Evolutionary conservation across 1,284 basidiomycete genomes (phyloP).

Genomic region (Phlebopus sp.): DNA sequence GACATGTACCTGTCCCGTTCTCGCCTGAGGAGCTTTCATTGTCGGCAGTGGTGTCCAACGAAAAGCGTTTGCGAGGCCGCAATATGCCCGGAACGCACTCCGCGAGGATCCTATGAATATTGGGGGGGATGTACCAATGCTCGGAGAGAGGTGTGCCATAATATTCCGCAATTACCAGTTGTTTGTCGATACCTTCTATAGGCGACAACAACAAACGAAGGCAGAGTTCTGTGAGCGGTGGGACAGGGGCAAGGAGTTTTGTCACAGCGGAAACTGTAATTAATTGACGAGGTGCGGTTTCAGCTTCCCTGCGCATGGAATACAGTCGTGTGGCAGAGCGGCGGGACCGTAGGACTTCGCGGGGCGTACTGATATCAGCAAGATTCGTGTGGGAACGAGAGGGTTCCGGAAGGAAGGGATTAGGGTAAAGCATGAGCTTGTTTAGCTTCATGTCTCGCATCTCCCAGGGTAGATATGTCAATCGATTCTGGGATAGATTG

Average conservation of each 20-base stretch:
- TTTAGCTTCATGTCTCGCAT: conserved; percentile 52
- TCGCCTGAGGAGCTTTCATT: neutral
- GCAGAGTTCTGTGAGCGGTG: conserved; percentile 49
- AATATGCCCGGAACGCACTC: conserved; percentile 36
- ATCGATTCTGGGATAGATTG: conserved; percentile 59
- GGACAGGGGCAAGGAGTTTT: conserved; percentile 29
- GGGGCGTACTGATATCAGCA: conserved; percentile 3
- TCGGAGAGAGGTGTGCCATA: conserved; percentile 37
- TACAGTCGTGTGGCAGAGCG: conserved; percentile 18
- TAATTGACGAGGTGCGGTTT: conserved; percentile 3
- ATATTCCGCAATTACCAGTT: conserved; percentile 32
- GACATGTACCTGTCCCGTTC: conserved; percentile 41
- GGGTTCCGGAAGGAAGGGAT: conserved; percentile 51
- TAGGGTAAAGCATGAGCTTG: conserved; percentile 48
- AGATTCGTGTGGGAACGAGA: neutral
- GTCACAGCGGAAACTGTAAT: conserved; percentile 31
- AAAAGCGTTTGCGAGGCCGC: conserved; percentile 20
- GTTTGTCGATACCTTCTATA: conserved; percentile 6
- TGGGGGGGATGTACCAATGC: conserved; percentile 25
- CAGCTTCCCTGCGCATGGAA: conserved; percentile 22
- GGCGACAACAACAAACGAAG: conserved; percentile 47
- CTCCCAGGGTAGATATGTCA: conserved; percentile 65
- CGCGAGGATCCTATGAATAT: conserved; percentile 31
- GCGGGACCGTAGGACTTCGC: conserved; percentile 9
- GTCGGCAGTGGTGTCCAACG: conserved; percentile 6